Evolutionary conservation across 1,139 yeast species (phyloP).

Genomic region (Scheffersomyces titani): DNA sequence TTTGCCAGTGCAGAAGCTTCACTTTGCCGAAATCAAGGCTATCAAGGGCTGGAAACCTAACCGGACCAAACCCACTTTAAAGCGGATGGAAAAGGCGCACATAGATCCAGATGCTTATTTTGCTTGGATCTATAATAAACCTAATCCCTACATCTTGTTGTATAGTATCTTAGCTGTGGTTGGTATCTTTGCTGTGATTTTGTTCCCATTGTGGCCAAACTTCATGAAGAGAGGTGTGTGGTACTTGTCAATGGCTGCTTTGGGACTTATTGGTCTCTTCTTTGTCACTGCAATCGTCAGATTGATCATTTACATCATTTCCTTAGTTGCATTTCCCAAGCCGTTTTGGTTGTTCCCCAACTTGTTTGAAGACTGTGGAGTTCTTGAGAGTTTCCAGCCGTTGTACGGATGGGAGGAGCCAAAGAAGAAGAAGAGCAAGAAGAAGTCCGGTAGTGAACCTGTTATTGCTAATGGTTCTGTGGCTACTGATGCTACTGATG

Average conservation of each 20-base stretch:
- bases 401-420: constrained; percentile 81
- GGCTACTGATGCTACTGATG: constrained; percentile 2
- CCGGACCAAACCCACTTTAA: constrained; percentile 73
- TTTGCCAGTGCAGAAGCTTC: constrained; percentile 72
- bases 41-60: constrained; percentile 64
- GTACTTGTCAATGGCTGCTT: constrained; percentile 77
- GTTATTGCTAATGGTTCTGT: constrained; percentile 9
- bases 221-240: constrained; percentile 90
- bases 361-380: constrained; percentile 92
- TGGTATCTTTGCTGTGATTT: constrained; percentile 72
- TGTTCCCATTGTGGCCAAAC: constrained; percentile 96
- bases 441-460: constrained; percentile 13
- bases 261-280: constrained; percentile 75
- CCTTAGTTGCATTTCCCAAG: constrained; percentile 58
- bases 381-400: constrained; percentile 89
- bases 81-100: constrained; percentile 66
- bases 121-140: constrained; percentile 83
- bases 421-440: constrained; percentile 27
- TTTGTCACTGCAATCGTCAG: constrained; percentile 81
- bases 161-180: constrained; percentile 66
- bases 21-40: constrained; percentile 68
- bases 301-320: constrained; percentile 65
- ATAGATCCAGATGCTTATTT: constrained; percentile 78
- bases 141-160: constrained; percentile 64
- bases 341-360: constrained; percentile 97